These are phyloP conservation scores for Pseudonectria buxi DNA, from an alignment of 2,329 filamentous ascomycete species.

Conservation along the genomic window DNA sequence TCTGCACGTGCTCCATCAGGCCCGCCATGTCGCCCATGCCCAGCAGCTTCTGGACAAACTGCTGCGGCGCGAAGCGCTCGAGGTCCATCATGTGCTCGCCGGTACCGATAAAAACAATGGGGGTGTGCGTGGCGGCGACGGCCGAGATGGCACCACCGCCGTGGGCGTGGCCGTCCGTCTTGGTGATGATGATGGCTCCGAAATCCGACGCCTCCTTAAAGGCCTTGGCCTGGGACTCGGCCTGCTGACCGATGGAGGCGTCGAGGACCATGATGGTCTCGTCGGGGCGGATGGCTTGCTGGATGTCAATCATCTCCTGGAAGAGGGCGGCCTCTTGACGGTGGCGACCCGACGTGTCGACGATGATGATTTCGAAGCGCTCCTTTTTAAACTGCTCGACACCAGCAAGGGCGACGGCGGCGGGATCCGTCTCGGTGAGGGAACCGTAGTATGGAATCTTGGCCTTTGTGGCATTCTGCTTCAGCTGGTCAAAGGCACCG, in stretches of 20 bases:
- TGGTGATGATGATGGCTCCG: constrained; percentile 97
- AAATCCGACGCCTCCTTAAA: constrained; percentile 98
- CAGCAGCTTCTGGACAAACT: constrained; percentile 87
- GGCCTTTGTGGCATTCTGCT: constrained; percentile 97
- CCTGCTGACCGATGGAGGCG: constrained; percentile 91
- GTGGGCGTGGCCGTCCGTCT: constrained; percentile 91
- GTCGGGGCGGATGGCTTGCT: constrained; percentile 76
- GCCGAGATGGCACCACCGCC: constrained; percentile 97
- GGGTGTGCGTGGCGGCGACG: constrained; percentile 90
- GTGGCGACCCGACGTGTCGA: constrained; percentile 93
- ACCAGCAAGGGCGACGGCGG: constrained; percentile 86
- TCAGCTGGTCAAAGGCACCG: constrained; percentile 95
- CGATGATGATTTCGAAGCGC: constrained; percentile 95
- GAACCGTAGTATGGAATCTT: constrained; percentile 99
- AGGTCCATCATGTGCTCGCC: constrained; percentile 96
- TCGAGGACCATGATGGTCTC: constrained; percentile 99
- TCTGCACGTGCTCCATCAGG: constrained; percentile 92
- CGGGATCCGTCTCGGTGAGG: constrained; percentile 91
- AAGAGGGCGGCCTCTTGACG: constrained; percentile 92
- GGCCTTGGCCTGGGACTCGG: constrained; percentile 86
- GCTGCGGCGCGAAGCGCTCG: constrained; percentile 84
- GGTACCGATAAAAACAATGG: constrained; percentile 96
- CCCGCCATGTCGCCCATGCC: constrained; percentile 98
- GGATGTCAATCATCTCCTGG: constrained; percentile 96
- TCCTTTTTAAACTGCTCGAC: constrained; percentile 99